Base-by-base conservation (phyloP, 257 asterid species). In the Lycium barbarum region DNA sequence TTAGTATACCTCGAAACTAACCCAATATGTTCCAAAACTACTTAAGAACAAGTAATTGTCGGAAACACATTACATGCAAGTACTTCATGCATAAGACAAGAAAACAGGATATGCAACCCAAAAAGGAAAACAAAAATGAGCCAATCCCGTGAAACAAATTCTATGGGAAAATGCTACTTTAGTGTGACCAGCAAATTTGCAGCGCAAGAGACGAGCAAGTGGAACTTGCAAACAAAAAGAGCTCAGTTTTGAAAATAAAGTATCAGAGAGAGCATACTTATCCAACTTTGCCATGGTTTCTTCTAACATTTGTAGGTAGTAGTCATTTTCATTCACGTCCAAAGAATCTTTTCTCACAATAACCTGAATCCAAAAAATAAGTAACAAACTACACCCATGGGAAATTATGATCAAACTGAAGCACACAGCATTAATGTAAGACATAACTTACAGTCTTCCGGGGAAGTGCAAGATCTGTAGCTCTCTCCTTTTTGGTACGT, bases 401-500 rank as follows among this genome's bases (percentile, higher is more conserved):
- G 63, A 82, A 73, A 63, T 63, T 18, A 2, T 40, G 45, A 22
- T 61, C 47, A 0, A 33, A 61, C n/a, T 81, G 55, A 82, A 7
- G 55, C 26, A 45, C 36, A 40, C 2, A 3, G 0, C 54, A 83
- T 43, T 40, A 81, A 58, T 6, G 84, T 22, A 65, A 43, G 13
- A 63, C 33, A 83, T 49, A 85, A 84, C 97, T 80, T 91, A 96
- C 99, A 80, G 90, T 92, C 88, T 96, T 88, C 36, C 92, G 90
- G 40, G 99, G 98, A 79, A 93, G 98, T 2, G 98, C 95, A 73
- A 96, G 95, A 86, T 96, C 99, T 88, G 95, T 95, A 83, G 96
- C 98, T 91, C 99, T 92, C 85, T 97, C 98, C 89, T 92, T 92
- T 86, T 94, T 94, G 22, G 98, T 94, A 83, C 98, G 97, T 84